phyloP scores from a whole-genome alignment of 2,329 filamentous ascomycete genomes.

The Alternaria triticimaculans region DNA sequence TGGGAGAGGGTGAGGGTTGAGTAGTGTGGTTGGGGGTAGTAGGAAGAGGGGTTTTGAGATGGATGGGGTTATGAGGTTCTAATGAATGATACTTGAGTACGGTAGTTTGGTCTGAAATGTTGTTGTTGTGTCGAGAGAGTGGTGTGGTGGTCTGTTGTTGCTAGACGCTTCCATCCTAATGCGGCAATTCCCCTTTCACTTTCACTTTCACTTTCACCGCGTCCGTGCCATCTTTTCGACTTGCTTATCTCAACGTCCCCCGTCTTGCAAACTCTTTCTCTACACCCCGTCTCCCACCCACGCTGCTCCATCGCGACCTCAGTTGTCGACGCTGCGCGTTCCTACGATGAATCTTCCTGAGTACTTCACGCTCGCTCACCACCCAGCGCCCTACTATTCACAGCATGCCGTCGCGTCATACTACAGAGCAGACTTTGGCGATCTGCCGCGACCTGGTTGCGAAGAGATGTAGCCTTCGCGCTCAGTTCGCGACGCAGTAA shows the following conservation, averaged over 20 bases:
- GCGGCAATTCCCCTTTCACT: not conserved
- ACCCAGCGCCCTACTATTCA: not conserved
- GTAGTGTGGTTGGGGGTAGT: not conserved
- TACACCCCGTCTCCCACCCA: not conserved
- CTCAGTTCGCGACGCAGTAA: not conserved
- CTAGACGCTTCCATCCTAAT: not conserved
- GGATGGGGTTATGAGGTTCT: not conserved
- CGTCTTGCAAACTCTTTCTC: not conserved
- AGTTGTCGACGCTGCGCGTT: not conserved
- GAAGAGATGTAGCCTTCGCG: not conserved
- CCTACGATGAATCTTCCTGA: not conserved
- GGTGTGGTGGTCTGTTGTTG: not conserved
- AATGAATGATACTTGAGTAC: not conserved
- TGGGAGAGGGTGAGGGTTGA: constrained; percentile 35
- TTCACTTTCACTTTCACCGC: not conserved
- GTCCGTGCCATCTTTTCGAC: not conserved
- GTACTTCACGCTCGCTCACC: not conserved
- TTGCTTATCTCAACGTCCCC: not conserved
- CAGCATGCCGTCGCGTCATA: not conserved
- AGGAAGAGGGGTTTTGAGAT: not conserved
- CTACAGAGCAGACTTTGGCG: not conserved
- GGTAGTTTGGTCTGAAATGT: accelerated
- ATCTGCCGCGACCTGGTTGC: not conserved
- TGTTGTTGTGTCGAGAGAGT: not conserved
- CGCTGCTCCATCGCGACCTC: not conserved